Percentiles rank a stretch among this genome's conserved stretches.
Evolutionary conservation across 495 filamentous ascomycete genomes (phyloP).

Genomic region (Podospora pseudopauciseta): DNA sequence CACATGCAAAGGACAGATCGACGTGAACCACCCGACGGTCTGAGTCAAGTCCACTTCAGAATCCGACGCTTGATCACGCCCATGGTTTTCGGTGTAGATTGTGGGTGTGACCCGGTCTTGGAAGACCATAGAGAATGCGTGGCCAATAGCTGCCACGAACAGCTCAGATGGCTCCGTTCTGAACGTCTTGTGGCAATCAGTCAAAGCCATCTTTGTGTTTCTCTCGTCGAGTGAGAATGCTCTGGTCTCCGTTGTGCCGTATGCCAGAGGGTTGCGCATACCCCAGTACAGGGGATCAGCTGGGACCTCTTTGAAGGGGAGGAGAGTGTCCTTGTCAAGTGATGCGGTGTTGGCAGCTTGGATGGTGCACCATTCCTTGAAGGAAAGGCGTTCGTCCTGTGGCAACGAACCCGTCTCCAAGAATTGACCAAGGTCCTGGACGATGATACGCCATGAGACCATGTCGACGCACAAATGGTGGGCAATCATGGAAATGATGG

Average conservation of each 20-base stretch:
- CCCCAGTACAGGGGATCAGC: slow-evolving; percentile 30
- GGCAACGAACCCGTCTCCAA: slow-evolving; percentile 34
- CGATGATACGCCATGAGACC: slow-evolving; percentile 60
- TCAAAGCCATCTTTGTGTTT: slow-evolving; percentile 23
- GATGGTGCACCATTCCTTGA: slow-evolving; percentile 49
- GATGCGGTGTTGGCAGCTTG: slow-evolving; percentile 28
- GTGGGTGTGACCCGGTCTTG: slow-evolving; percentile 44
- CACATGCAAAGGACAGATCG: slow-evolving; percentile 47
- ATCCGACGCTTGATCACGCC: slow-evolving; percentile 51
- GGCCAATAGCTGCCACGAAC: slow-evolving; percentile 30
- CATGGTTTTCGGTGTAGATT: slow-evolving; percentile 51
- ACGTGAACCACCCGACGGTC: slow-evolving; percentile 63
- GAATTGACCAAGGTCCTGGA: slow-evolving; percentile 54
- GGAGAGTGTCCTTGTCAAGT: slow-evolving; percentile 5
- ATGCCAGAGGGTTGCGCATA: slow-evolving; percentile 23
- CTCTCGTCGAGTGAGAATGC: slow-evolving; percentile 26
- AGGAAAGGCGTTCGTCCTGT: slow-evolving; percentile 39
- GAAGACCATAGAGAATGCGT: slow-evolving; percentile 33
- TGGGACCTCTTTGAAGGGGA: slow-evolving; percentile 21
- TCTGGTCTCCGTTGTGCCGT: slow-evolving; percentile 17
- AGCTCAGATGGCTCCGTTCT: slow-evolving; percentile 32
- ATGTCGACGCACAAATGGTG: slow-evolving; percentile 59
- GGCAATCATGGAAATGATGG: slow-evolving; percentile 47
- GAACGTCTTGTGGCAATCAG: slow-evolving; percentile 28
- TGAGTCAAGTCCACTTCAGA: slow-evolving; percentile 51